Percentiles rank a stretch among this genome's conserved stretches.
These are phyloP conservation scores for Arabidopsis suecica DNA, from an alignment of 345 rosid genomes.

Conservation along the genomic window DNA sequence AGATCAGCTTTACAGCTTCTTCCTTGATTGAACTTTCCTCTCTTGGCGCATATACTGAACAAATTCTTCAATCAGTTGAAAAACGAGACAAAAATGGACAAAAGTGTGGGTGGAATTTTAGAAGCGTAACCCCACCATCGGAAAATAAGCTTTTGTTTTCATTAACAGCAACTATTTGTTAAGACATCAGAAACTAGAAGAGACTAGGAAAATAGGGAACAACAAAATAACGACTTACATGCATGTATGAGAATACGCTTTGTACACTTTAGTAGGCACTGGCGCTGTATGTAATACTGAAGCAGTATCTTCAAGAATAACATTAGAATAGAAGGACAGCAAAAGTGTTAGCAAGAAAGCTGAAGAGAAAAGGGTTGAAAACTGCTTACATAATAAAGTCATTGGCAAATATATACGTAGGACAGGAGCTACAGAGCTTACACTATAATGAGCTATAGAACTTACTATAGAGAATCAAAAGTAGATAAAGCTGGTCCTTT, in stretches of 20 bases:
- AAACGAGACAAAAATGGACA: conserved; percentile 6
- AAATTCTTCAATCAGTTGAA: conserved; percentile 31
- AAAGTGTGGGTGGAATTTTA: background rate
- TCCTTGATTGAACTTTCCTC: conserved; percentile 54
- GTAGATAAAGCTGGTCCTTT: background rate
- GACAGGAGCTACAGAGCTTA: background rate
- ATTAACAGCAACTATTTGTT: background rate
- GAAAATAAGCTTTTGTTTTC: conserved; percentile 1
- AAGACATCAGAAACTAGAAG: conserved; percentile 6
- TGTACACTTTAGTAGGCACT: conserved; percentile 91
- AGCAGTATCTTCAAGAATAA: conserved; percentile 64
- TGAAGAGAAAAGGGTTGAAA: background rate
- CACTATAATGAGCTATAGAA: background rate
- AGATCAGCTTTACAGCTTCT: conserved; percentile 67
- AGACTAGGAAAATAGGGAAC: background rate
- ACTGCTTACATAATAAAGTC: conserved; percentile 6
- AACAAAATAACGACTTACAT: conserved; percentile 54
- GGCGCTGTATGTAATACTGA: conserved; percentile 87
- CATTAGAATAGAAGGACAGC: conserved; percentile 13
- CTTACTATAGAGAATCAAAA: background rate
- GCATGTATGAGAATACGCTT: conserved; percentile 76
- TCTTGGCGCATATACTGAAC: conserved; percentile 61
- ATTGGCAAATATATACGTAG: background rate
- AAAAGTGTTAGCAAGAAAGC: conserved; percentile 26
- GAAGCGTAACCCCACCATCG: background rate